Evolutionary conservation across 805 yeast species (phyloP), one percentile per base, ranked within the genome.

Genomic region (Nakazawaea sp.): DNA sequence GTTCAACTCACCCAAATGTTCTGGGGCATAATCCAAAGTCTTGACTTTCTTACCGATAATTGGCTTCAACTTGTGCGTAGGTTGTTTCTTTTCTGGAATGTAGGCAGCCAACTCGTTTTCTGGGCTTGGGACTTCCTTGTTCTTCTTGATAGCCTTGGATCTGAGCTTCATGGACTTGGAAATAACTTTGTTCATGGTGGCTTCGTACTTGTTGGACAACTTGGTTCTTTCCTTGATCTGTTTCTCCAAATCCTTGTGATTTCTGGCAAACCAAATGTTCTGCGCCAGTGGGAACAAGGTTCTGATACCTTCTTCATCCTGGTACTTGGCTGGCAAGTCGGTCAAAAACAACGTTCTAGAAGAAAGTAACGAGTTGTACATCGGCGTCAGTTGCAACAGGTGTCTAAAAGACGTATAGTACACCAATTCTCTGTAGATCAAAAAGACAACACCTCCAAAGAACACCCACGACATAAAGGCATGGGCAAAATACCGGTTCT

Each of bases 41-140:
- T 81, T 81, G 39, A 89, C 96, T 62, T 89, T 89, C 60, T 83
- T 61, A 42, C 96, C 95, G 48, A 81, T 68, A 41, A 83, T 59
- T 40, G 76, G 77, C 51, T 73, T 75, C 49, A 87, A 69, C 45
- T 75, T 75, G 59, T 86, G 90, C 24, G 85, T 80, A 33, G 97
- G 97, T 48, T 90, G 73, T 65, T 87, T 88, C 59, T 82, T 81
- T 33, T 61, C 64, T 4, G 73, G 70, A 43, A 87, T 75, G 56
- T 84, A 87, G 30, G 76, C 66, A 44, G 68, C 65, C 33, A 79
- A 50, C 43, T 71, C 79, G 51, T 78, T 67, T 36, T 64, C 70
- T 4, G 82, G 79, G 44, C 66, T 69, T 16, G 82, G 79, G 16
- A 64, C 53, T 10, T 71, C 67, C 49, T 70, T 64, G 25, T 67